Percentiles rank a stretch among this genome's conserved stretches.
Evolutionary conservation across 2,329 filamentous ascomycete species (phyloP).

Genomic region (Stagonosporopsis vannaccii): DNA sequence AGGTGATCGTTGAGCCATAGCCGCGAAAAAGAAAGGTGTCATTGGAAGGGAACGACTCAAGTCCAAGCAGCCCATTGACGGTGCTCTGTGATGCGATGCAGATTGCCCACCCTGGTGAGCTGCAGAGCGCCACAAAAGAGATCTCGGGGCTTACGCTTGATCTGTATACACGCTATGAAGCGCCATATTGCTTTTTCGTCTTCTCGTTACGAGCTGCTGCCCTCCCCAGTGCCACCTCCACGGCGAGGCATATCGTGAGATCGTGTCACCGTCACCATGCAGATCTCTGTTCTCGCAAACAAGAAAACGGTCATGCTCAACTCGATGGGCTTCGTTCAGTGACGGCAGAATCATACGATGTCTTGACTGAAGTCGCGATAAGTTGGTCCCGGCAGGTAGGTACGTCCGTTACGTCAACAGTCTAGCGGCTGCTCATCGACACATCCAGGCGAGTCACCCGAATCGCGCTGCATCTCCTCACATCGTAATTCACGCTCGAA

Average conservation of each 20-base stretch:
- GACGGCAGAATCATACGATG: slow-evolving; percentile 22
- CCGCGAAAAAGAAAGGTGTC: slow-evolving; percentile 12
- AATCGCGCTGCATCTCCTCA: slow-evolving; percentile 12
- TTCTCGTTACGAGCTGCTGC: slow-evolving; percentile 10
- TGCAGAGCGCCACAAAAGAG: slow-evolving; percentile 12
- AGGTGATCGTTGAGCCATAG: slow-evolving; percentile 6
- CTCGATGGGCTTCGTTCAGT: slow-evolving; percentile 17
- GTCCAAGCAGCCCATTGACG: not conserved
- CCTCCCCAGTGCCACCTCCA: slow-evolving; percentile 6
- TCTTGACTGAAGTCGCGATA: slow-evolving; percentile 25
- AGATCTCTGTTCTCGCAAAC: slow-evolving; percentile 12
- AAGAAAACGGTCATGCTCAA: slow-evolving; percentile 10
- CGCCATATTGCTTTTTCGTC: slow-evolving; percentile 11
- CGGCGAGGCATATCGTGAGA: slow-evolving; percentile 14
- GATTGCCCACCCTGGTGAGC: not conserved
- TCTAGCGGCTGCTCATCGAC: slow-evolving; percentile 9
- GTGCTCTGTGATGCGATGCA: not conserved
- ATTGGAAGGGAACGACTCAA: not conserved
- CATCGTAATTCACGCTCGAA: slow-evolving; percentile 8
- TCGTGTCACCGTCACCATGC: slow-evolving; percentile 9
- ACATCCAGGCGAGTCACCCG: slow-evolving; percentile 6
- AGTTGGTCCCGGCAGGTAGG: slow-evolving; percentile 26
- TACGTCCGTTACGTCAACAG: slow-evolving; percentile 22
- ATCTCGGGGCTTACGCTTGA: slow-evolving; percentile 17
- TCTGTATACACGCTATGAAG: slow-evolving; percentile 17